Base-by-base conservation (phyloP, 441 rosid genomes). In the Eutrema salsugineum region DNA sequence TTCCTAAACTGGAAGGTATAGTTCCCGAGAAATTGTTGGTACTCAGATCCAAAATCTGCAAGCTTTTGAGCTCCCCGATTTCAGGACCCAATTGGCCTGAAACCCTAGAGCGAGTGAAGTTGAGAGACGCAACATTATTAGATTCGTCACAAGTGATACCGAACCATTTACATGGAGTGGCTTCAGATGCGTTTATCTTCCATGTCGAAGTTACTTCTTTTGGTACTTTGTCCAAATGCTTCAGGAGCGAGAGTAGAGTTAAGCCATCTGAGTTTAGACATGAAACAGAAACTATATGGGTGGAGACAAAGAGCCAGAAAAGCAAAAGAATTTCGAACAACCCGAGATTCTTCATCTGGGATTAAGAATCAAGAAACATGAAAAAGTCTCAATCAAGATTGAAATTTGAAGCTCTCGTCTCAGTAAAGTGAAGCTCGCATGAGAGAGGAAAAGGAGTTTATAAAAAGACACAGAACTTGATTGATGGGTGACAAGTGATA, bases 131-230 rank as follows among this genome's bases (percentile, higher is more conserved):
- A 2, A 88, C 93, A 32, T 57, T 44, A 14, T 32, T 63, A 11
- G 78, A 33, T 53, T 19, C 61, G 67, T 88, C 85, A 74, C 98
- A 93, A 5, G 68, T 77, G 35, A 93, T 49, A 32, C 96, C 94
- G 1, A 75, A 63, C 98, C 97, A 93, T 4, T 79, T 76, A 71
- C 98, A 93, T 0, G 91, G 91, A 56, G 75, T 81, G 19, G 83
- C 51, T 63, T 82, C 76, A 2, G 93, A 84, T 63, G 87, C 28
- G 73, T 85, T 86, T 5, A 2, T 8, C 56, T 58, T 76, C 97
- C 97, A 93, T 49, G 79, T 71, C 4, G 88, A 86, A 50, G 75
- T 56, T 24, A 90, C 24, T 20, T 81, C 42, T 47, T 81, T 39
- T 54, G 94, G 94, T 14, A 84, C 75, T 54, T 66, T 65, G 11